Conservation (phyloP, 2,329 filamentous ascomycete genomes). For the Aphanoascus verrucosus region DNA sequence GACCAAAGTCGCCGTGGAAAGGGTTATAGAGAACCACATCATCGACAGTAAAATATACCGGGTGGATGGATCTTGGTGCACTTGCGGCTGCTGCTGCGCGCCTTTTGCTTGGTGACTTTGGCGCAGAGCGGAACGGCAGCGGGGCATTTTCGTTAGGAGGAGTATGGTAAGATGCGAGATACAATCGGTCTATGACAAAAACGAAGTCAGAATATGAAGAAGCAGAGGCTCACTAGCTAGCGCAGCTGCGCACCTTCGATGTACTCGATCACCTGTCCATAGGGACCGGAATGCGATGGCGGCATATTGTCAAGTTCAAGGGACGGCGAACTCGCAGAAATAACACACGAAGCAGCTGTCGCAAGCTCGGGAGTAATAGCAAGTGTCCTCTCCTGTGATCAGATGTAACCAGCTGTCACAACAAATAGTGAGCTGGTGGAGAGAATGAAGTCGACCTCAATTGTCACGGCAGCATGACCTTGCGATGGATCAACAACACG, state of each 20-base stretch:
- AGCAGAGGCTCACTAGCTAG: slow-evolving; percentile 1
- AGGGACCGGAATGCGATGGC: slow-evolving; percentile 47
- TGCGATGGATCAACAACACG: not conserved
- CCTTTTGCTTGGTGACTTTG: slow-evolving; percentile 63
- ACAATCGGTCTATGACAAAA: slow-evolving; percentile 58
- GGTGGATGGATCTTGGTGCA: slow-evolving; percentile 45
- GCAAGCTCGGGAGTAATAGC: not conserved
- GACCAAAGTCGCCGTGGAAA: slow-evolving; percentile 97
- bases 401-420: not conserved
- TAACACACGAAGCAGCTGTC: not conserved
- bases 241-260: slow-evolving; percentile 61
- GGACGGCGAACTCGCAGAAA: not conserved
- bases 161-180: slow-evolving; percentile 82
- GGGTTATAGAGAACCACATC: slow-evolving; percentile 91
- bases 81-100: slow-evolving; percentile 45
- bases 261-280: slow-evolving; percentile 90
- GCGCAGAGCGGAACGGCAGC: slow-evolving; percentile 64
- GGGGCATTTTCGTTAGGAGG: slow-evolving; percentile 69
- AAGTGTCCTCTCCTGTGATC: not conserved
- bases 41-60: slow-evolving; percentile 93
- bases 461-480: slow-evolving; percentile 7
- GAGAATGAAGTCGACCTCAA: not conserved
- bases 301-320: slow-evolving; percentile 32
- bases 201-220: slow-evolving; percentile 16
- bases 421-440: not conserved